Conservation (phyloP, 805 yeast genomes). For the Ogataea dorogensis region DNA sequence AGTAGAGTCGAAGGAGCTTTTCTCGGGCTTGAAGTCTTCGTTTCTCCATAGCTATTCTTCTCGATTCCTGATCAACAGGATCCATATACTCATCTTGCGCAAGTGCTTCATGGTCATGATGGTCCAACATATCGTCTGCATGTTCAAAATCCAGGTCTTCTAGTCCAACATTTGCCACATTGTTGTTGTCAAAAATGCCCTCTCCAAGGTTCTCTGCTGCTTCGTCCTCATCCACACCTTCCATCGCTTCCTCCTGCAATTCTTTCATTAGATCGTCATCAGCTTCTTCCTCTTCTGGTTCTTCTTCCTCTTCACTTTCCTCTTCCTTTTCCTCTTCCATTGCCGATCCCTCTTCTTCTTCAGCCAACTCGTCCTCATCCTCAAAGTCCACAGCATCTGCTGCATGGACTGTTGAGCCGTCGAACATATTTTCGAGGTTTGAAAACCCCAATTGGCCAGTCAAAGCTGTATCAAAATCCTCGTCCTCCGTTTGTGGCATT, state of each 20-base stretch:
- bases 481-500: slow-evolving; percentile 23
- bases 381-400: slow-evolving; percentile 93
- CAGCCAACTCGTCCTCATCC: slow-evolving; percentile 92
- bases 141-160: slow-evolving; percentile 34
- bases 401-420: slow-evolving; percentile 67
- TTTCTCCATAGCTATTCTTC: slow-evolving; percentile 30
- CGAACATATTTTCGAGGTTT: slow-evolving; percentile 34
- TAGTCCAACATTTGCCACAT: slow-evolving; percentile 32
- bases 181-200: slow-evolving; percentile 35
- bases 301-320: too few species aligned
- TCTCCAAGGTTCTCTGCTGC: slow-evolving; percentile 27
- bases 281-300: slow-evolving; percentile 31
- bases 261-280: slow-evolving; percentile 40
- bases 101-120: slow-evolving; percentile 22
- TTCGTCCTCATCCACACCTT: slow-evolving; percentile 35
- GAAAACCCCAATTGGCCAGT: slow-evolving; percentile 33
- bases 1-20: slow-evolving; percentile 45
- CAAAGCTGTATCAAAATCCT: slow-evolving; percentile 34
- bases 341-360: slow-evolving; percentile 58
- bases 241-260: slow-evolving; percentile 37
- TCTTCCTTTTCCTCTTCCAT: slow-evolving; percentile 39
- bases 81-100: slow-evolving; percentile 18
- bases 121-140: slow-evolving; percentile 22
- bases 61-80: slow-evolving; percentile 15
- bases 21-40: slow-evolving; percentile 28